phyloP scores from a whole-genome alignment of 1,139 yeast species.

The Taphrina sp. region DNA sequence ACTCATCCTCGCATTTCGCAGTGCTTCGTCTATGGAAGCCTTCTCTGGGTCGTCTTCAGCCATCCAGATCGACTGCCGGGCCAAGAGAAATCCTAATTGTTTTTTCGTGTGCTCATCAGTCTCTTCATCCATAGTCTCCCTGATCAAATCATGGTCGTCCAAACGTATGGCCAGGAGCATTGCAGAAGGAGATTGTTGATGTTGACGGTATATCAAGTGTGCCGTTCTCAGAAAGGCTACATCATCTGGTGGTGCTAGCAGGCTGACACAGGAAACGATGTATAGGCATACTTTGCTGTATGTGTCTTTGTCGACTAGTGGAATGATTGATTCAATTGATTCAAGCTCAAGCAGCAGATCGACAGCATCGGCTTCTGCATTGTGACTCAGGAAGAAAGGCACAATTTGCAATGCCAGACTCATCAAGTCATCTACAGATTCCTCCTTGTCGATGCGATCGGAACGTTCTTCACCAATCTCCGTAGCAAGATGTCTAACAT shows the following conservation, averaged over 20 bases:
- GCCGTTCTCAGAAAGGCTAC: constrained; percentile 83
- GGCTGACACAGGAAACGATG: constrained; percentile 85
- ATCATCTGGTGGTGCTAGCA: constrained; percentile 94
- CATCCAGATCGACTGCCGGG: constrained; percentile 82
- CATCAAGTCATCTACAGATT: constrained; percentile 51
- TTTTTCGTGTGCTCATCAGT: constrained; percentile 67
- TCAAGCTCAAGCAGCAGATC: constrained; percentile 89
- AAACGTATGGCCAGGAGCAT: constrained; percentile 82
- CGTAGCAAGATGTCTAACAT: constrained; percentile 89
- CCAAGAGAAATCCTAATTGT: constrained; percentile 85
- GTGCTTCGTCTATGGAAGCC: constrained; percentile 66
- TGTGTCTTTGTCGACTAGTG: constrained; percentile 80
- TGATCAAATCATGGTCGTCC: constrained; percentile 75
- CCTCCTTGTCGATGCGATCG: constrained; percentile 52
- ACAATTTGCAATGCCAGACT: constrained; percentile 73
- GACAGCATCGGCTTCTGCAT: constrained; percentile 98
- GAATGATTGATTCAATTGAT: constrained; percentile 74
- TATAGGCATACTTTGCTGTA: constrained; percentile 87
- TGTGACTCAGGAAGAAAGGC: constrained; percentile 87
- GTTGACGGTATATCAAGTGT: constrained; percentile 75
- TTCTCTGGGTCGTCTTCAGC: constrained; percentile 60
- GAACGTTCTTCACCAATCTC: constrained; percentile 89
- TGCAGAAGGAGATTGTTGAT: constrained; percentile 84
- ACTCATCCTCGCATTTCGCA: constrained; percentile 74
- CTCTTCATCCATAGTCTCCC: constrained; percentile 73